Evolutionary conservation across 129 eudicot genomes (phyloP).

Genomic region (Flaveria linearis): DNA sequence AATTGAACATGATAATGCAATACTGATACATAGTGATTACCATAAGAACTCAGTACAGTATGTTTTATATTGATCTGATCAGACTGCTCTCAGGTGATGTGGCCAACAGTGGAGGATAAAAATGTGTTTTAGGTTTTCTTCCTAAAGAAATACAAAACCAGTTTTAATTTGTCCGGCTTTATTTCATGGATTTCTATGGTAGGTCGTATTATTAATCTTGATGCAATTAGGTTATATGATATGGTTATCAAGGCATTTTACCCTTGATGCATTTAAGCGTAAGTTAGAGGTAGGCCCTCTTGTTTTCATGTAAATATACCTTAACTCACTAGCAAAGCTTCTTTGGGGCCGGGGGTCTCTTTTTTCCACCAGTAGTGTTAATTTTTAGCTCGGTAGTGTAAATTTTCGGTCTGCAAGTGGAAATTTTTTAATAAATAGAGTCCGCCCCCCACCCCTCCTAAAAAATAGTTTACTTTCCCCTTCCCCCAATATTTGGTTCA

Average conservation of each 20-base stretch:
- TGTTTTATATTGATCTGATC: neutral
- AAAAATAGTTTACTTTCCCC: too few relatives aligned
- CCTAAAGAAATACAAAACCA: neutral
- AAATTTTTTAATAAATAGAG: too few relatives aligned
- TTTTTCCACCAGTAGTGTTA: too few relatives aligned
- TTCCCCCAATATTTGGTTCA: too few relatives aligned
- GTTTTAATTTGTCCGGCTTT: neutral
- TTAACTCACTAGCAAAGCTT: too few relatives aligned
- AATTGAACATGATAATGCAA: neutral
- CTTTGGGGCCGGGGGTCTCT: too few relatives aligned
- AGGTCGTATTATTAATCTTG: neutral
- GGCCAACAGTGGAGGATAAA: conserved; percentile 2
- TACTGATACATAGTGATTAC: conserved; percentile 22
- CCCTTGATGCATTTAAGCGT: too few relatives aligned
- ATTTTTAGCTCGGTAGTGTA: too few relatives aligned
- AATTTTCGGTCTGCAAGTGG: too few relatives aligned
- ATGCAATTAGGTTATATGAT: neutral
- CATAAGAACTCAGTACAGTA: neutral
- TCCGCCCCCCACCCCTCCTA: too few relatives aligned
- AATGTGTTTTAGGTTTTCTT: neutral
- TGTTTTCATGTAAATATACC: conserved; percentile 1
- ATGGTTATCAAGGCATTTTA: neutral
- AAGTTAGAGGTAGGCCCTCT: neutral
- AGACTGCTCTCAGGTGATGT: conserved; percentile 11
- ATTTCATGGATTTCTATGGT: conserved; percentile 4